Evolutionary conservation across 2,329 filamentous ascomycete genomes (phyloP).

Genomic region (Ophiocordyceps robertsii): DNA sequence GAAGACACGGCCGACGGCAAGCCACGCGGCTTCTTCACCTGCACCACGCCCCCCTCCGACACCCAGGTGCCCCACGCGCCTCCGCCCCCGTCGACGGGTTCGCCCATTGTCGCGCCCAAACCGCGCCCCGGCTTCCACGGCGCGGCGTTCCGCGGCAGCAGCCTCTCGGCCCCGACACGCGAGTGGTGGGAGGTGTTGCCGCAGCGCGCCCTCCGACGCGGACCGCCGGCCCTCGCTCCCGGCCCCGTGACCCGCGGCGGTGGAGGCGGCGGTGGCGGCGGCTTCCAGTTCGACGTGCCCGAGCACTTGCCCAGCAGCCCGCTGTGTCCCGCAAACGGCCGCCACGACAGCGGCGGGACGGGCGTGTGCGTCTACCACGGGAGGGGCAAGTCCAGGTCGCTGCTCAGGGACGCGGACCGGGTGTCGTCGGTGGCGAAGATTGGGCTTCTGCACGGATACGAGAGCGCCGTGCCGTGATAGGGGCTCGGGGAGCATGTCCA

Average conservation of each 20-base stretch:
- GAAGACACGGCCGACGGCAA: conserved; percentile 22
- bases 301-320: conserved; percentile 38
- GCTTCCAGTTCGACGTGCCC: conserved; percentile 35
- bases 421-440: no score
- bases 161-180: conserved; percentile 10
- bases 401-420: conserved; percentile 1
- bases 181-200: conserved; percentile 24
- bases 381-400: conserved; percentile 12
- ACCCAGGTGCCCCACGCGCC: neutral
- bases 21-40: conserved; percentile 29
- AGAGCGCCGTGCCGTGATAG: no score
- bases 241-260: no score
- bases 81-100: conserved; percentile 1
- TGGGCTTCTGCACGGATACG: no score
- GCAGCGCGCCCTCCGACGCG: conserved; percentile 8
- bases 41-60: conserved; percentile 18
- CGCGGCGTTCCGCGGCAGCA: conserved; percentile 9
- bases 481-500: no score
- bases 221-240: neutral
- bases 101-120: neutral
- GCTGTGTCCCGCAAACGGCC: conserved; percentile 35
- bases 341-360: conserved; percentile 28
- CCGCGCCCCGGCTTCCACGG: neutral
- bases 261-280: neutral
- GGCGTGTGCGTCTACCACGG: conserved; percentile 39